Evolutionary conservation across 1,284 basidiomycete genomes (phyloP).

Genomic region (Tetrapyrgos nigripes): DNA sequence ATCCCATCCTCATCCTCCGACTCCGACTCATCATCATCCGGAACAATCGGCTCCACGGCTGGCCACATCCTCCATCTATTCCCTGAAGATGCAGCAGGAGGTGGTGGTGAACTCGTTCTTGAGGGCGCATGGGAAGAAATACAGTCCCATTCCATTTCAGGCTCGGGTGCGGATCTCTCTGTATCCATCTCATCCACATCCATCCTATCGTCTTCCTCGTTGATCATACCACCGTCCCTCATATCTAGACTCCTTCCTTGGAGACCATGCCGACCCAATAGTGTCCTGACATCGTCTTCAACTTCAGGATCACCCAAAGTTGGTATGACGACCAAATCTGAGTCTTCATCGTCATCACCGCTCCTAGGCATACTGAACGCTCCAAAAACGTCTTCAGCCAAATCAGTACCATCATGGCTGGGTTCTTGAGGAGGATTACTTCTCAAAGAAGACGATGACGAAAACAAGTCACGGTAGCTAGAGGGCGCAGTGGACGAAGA

Average conservation of each 20-base stretch:
- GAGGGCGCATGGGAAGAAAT: constrained; percentile 33
- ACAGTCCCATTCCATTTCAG: constrained; percentile 29
- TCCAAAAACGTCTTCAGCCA: background rate
- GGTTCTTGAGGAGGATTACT: background rate
- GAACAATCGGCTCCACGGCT: background rate
- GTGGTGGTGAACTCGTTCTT: constrained; percentile 23
- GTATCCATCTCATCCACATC: constrained; percentile 36
- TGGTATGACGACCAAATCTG: constrained; percentile 58
- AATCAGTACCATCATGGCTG: background rate
- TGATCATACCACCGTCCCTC: constrained; percentile 13
- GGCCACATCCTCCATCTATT: constrained; percentile 11
- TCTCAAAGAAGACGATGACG: background rate
- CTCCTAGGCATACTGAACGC: background rate
- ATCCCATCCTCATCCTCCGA: background rate
- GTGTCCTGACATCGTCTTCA: constrained; percentile 64
- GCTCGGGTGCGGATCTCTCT: constrained; percentile 5
- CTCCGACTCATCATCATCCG: background rate
- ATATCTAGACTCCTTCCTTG: constrained; percentile 23
- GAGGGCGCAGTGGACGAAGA: constrained; percentile 1
- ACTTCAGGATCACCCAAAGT: constrained; percentile 61
- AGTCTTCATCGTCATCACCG: constrained; percentile 21
- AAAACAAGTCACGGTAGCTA: too few relatives aligned
- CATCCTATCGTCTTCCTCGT: constrained; percentile 36
- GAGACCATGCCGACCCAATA: constrained; percentile 56
- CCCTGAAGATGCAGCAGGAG: constrained; percentile 5